Conservation (phyloP, 2,329 filamentous ascomycete genomes). For the Helotiales sp. region DNA sequence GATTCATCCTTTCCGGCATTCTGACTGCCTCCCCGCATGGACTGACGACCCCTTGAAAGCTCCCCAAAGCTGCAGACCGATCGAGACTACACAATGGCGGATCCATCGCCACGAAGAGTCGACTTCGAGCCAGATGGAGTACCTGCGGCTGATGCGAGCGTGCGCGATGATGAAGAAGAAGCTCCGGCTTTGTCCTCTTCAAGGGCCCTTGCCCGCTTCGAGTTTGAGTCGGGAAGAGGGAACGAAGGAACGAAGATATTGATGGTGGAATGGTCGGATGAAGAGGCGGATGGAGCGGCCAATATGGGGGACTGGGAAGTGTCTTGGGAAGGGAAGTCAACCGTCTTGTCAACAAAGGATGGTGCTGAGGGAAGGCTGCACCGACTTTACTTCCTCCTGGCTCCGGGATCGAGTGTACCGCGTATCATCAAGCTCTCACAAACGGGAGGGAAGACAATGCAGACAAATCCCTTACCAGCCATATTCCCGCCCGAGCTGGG, state of each 20-base stretch:
- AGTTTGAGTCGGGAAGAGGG: slow-evolving; percentile 77
- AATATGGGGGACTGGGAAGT: slow-evolving; percentile 68
- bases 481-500: slow-evolving; percentile 82
- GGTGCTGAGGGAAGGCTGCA: slow-evolving; percentile 49
- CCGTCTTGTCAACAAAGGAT: slow-evolving; percentile 60
- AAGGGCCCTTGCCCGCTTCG: slow-evolving; percentile 79
- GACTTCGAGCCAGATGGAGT: slow-evolving; percentile 31
- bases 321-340: slow-evolving; percentile 81
- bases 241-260: slow-evolving; percentile 89
- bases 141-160: slow-evolving; percentile 31
- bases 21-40: slow-evolving; percentile 31
- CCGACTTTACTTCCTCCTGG: slow-evolving; percentile 80
- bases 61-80: slow-evolving; percentile 27
- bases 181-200: slow-evolving; percentile 54
- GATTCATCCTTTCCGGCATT: slow-evolving; percentile 16
- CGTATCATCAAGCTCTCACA: slow-evolving; percentile 70
- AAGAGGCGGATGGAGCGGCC: slow-evolving; percentile 49
- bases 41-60: slow-evolving; percentile 33
- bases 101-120: slow-evolving; percentile 33
- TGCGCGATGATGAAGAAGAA: slow-evolving; percentile 46
- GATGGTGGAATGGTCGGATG: slow-evolving; percentile 89
- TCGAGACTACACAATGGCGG: slow-evolving; percentile 34
- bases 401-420: slow-evolving; percentile 73
- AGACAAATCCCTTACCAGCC: slow-evolving; percentile 81
- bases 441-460: slow-evolving; percentile 51